Conservation (phyloP, 345 rosid genomes). For the Streptanthus diversifolius region DNA sequence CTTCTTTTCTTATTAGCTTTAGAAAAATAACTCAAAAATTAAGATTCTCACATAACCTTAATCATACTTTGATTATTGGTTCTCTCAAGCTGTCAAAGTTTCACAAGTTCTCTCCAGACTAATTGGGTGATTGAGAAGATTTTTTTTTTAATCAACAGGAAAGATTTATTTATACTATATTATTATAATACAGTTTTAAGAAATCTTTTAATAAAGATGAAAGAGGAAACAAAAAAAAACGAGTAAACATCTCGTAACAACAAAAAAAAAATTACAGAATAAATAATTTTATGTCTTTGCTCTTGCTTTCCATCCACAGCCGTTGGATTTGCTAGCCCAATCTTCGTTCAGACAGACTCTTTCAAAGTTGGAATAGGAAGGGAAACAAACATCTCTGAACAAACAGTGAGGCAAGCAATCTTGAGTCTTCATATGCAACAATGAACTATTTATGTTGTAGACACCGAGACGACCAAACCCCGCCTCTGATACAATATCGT, state of each 20-base stretch:
- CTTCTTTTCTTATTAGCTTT: too few relatives aligned
- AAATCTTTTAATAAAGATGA: too few relatives aligned
- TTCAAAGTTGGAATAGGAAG: slow-evolving; percentile 17
- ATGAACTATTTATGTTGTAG: neutral
- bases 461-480: neutral
- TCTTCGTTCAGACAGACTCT: neutral
- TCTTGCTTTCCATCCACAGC: neutral
- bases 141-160: too few relatives aligned
- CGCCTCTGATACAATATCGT: neutral
- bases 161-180: too few relatives aligned
- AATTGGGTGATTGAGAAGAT: too few relatives aligned
- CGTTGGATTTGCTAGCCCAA: neutral
- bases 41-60: too few relatives aligned
- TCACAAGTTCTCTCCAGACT: too few relatives aligned
- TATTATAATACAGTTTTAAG: too few relatives aligned
- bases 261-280: neutral
- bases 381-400: neutral
- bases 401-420: neutral
- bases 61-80: too few relatives aligned
- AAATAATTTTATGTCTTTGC: neutral
- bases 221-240: neutral
- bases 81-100: too few relatives aligned
- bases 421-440: neutral
- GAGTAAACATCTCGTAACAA: too few relatives aligned
- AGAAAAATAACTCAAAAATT: too few relatives aligned